Evolutionary conservation across 2,329 filamentous ascomycete genomes (phyloP).

Genomic region (Colletotrichum sp.): DNA sequence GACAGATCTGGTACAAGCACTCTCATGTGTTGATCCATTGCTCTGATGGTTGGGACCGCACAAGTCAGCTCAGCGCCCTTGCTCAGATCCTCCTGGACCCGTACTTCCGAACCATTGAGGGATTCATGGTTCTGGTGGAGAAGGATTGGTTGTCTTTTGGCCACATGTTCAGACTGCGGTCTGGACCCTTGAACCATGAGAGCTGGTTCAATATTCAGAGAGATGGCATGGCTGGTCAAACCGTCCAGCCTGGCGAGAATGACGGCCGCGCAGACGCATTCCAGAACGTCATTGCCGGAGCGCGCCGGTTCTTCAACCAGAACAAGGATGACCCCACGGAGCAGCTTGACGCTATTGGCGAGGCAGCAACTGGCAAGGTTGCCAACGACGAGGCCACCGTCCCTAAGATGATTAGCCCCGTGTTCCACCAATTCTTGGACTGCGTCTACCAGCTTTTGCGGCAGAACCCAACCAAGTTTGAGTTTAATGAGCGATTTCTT

Average conservation of each 20-base stretch:
- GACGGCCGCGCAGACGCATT: constrained; percentile 74
- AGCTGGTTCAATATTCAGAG: constrained; percentile 93
- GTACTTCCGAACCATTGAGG: constrained; percentile 91
- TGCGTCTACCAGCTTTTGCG: constrained; percentile 88
- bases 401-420: constrained; percentile 90
- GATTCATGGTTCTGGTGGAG: constrained; percentile 92
- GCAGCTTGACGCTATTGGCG: constrained; percentile 52
- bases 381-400: constrained; percentile 72
- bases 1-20: constrained; percentile 88
- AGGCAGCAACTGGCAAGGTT: constrained; percentile 42
- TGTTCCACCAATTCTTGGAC: constrained; percentile 98
- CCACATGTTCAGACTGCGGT: constrained; percentile 95
- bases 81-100: constrained; percentile 94
- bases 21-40: constrained; percentile 97
- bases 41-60: constrained; percentile 98
- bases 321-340: constrained; percentile 66
- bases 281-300: constrained; percentile 83
- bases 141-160: constrained; percentile 99
- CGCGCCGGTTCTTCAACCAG: constrained; percentile 89
- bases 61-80: constrained; percentile 89
- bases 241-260: constrained; percentile 65
- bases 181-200: constrained; percentile 85
- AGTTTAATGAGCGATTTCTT: constrained; percentile 95
- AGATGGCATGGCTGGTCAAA: constrained; percentile 72
- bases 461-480: constrained; percentile 87